Evolutionary conservation across 2,329 filamentous ascomycete genomes (phyloP), one percentile per base, ranked within the genome.

Genomic region (Magnaporthiopsis poae): DNA sequence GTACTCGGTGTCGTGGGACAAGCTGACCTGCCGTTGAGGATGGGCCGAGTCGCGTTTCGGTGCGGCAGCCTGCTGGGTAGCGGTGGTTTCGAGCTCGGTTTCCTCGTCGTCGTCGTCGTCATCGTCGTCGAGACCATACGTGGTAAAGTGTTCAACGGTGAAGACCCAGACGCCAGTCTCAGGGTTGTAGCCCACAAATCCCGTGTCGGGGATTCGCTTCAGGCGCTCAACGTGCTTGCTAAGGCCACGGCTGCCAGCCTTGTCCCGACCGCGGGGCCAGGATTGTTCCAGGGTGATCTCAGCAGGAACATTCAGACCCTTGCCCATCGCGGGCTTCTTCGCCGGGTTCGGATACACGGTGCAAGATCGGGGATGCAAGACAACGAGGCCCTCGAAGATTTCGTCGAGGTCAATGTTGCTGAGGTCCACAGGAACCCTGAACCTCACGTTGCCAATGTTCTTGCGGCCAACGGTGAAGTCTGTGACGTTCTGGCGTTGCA

Each of bases 101-200:
- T 90, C 64, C 39, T 62, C 61, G 21, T 65, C 64, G 9, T 65
- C 64, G 9, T 65, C 31, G 5, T 31, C 31, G 61, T 92, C 90
- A 65, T 88, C 85, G 35, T 90, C 91, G 69, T 94, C 90, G 66
- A 98, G 83, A 60, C 90, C 93, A 74, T 99, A 99, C 1, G 92
- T 96, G 1, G 94, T 98, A 76, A 96, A 99, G 77, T 99, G 95
- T 73, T 94, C 88, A n/a, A 99, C 95, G 12, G 82, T 87, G 80
- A 99, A 99, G 18, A 86, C 86, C 96, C 96, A 99, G 62, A 90
- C 85, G 65, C 94, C 95, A 65, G 88, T 92, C 1, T 91, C 83
- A 67, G 83, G 81, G 69, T 96, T 85, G 76, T 97, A 99, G 72
- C 84, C 83, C 71, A 93, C 82, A 72, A 96, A 98, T 4, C 87